Evolutionary conservation across 768 basidiomycete genomes (phyloP), one percentile per base, ranked within the genome.

Genomic region (Amanita subjunquillea): DNA sequence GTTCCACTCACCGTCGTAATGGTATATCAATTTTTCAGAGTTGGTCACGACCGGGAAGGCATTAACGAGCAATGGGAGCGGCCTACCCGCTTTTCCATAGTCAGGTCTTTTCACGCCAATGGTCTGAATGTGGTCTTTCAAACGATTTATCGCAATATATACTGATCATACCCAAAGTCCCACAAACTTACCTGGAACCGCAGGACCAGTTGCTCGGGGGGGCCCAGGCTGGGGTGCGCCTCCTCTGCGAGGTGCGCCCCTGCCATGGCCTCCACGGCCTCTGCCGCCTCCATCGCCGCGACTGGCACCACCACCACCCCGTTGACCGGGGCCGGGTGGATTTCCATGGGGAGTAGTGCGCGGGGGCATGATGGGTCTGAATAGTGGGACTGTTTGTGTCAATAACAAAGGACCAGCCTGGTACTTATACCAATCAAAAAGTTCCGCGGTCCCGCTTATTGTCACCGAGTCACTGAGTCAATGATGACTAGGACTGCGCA

Each of bases 101-200:
- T 69, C 77, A 13, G 79, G 72, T 34, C 87, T 73, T 53, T 72
- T 78, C 29, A 87, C 83, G 4, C 85, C 86, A 40, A 84, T 68
- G 7, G 82, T 69, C n/a, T 65, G 58, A 9, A 73, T 63, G 54
- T 66, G 64, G 0, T 55, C 64, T 65, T 65, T 8, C 50, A 42
- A 57, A 8, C 15, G 6, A 17, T 50, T 50, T 45, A 53, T 45
- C 44, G 29, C 29, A 29, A 53, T 46, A 22, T 37, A 44, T 32
- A 46, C 13, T 15, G n/a, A 3, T 30, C 29, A 30, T 45, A n/a
- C 43, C 27, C 44, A 45, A 51, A 55, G 56, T 49, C 51, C 51
- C 51, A 45, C 36, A 8, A 37, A 46, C 51, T 44, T 53, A 45
- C 62, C 61, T 53, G 66, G 60, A 44, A 59, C 51, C 46, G 59